Evolutionary conservation across 2,329 filamentous ascomycete genomes (phyloP), one percentile per base, ranked within the genome.

Genomic region (Penicillium sp.): DNA sequence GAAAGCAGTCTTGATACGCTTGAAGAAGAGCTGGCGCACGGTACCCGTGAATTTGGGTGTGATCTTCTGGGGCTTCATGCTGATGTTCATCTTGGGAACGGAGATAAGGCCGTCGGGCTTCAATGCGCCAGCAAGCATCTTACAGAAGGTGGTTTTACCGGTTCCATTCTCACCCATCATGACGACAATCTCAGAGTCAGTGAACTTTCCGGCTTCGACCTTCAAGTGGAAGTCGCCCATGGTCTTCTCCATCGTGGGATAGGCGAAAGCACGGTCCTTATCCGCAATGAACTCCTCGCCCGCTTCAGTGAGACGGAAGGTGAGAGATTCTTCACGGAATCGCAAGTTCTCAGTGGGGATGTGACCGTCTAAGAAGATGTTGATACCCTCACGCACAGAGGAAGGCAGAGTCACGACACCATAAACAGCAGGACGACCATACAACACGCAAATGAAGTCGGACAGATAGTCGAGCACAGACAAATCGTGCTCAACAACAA

Each of bases 81-180:
- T 92, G 74, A 99, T 96, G 79, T 89, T 91, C 92, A 99, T 96
- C 64, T 90, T 85, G 14, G 94, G 94, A 14, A 99, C 84, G 67
- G 85, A 85, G 67, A 84, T 80, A 61, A 81, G 85, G 66, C 84
- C 85, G 67, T 99, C 95, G 8, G 95, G 94, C 78, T 97, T 93
- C 66, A 96, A 83, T 36, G 89, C 90, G 71, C 95, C 95, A 54
- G 94, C 94, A 63, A 99, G 82, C 79, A 99, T 88, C 72, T 88
- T 91, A 81, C 93, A 97, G 83, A 99, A 99, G 5, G 94, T 99
- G 1, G 94, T 99, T 83, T 99, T 97, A 74, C 95, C 95, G 34
- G 95, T 99, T 78, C 94, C 94, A 78, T 99, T 99, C 80, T 97
- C 93, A 65, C 94, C 94, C 94, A 99, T 97, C 91, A 99, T 96